A percentile compares a stretch with the other conserved stretches of the same genome.
phyloP scores from a whole-genome alignment of 139 green algal species.

The Ettlia oleoabundans region DNA sequence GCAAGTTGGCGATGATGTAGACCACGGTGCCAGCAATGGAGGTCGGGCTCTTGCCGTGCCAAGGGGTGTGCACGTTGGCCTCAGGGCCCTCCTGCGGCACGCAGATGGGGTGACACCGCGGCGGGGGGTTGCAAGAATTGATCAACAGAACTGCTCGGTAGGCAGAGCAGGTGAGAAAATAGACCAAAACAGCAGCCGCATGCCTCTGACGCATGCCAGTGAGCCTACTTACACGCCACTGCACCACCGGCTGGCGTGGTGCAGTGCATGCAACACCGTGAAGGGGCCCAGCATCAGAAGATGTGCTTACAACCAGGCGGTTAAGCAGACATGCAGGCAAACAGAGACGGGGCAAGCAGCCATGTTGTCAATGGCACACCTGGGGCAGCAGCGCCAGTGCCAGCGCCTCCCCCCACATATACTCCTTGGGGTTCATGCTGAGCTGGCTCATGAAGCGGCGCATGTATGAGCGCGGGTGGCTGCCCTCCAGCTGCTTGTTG shows the following conservation, averaged over 20 bases:
- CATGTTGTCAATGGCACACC: background rate
- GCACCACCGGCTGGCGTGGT: too few species aligned
- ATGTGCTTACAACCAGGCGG: too few species aligned
- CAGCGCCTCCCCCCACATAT: slow-evolving; percentile 34
- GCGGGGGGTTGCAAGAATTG: background rate
- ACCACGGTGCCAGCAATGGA: slow-evolving; percentile 79
- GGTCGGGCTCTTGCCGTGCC: slow-evolving; percentile 76
- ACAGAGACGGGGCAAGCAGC: too few species aligned
- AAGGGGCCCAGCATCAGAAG: too few species aligned
- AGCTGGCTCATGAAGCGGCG: slow-evolving; percentile 61
- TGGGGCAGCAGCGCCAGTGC: slow-evolving; percentile 41
- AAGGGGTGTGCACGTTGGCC: slow-evolving; percentile 48
- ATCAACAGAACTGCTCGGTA: background rate
- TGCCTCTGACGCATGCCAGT: too few species aligned
- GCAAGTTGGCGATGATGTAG: slow-evolving; percentile 65
- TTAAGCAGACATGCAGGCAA: background rate
- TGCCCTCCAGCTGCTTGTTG: slow-evolving; percentile 42
- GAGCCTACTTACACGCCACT: too few species aligned
- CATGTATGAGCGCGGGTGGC: slow-evolving; percentile 54
- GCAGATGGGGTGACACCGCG: background rate
- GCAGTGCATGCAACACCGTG: too few species aligned
- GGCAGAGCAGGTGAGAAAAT: too few species aligned
- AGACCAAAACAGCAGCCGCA: too few species aligned
- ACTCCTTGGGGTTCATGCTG: slow-evolving; percentile 41
- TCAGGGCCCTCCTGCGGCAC: slow-evolving; percentile 21